A percentile compares a stretch with the other conserved stretches of the same genome.
phyloP scores from a whole-genome alignment of 2,329 filamentous ascomycete genomes.

The Coniosporium tulheliwenetii region DNA sequence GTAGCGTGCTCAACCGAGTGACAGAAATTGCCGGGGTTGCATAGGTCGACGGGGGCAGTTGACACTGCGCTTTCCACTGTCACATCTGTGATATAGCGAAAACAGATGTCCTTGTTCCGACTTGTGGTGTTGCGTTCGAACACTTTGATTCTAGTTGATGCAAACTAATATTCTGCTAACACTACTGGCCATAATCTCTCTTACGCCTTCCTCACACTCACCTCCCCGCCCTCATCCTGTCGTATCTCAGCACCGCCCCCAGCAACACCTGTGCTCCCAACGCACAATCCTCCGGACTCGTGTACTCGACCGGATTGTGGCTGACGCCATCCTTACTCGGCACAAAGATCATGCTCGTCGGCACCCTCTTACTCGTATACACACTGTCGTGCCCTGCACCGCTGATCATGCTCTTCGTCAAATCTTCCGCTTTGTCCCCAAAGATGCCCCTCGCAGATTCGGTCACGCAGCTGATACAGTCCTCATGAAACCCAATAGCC shows the following conservation, averaged over 20 bases:
- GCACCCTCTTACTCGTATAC: constrained; percentile 26
- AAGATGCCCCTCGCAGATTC: constrained; percentile 42
- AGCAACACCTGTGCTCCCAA: constrained; percentile 32
- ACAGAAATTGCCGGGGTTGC: constrained; percentile 31
- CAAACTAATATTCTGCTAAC: neutral
- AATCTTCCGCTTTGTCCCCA: constrained; percentile 27
- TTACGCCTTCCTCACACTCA: constrained; percentile 1
- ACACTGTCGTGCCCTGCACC: constrained; percentile 49
- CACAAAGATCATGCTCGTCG: constrained; percentile 33
- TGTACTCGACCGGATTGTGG: constrained; percentile 31
- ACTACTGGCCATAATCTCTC: neutral
- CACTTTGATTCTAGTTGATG: neutral
- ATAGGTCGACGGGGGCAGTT: constrained; percentile 26
- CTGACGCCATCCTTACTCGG: constrained; percentile 31
- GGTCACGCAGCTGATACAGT: constrained; percentile 51
- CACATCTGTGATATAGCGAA: neutral
- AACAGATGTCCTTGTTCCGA: neutral
- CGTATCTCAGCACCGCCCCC: constrained; percentile 33
- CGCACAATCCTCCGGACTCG: constrained; percentile 28
- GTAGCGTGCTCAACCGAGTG: constrained; percentile 34
- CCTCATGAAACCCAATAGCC: constrained; percentile 48
- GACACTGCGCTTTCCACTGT: constrained; percentile 6
- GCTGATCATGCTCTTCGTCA: constrained; percentile 38
- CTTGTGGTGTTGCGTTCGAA: neutral
- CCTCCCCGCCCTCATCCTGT: constrained; percentile 24